Conservation (phyloP, 306 rosid species). For the Dryas alaskensis region DNA sequence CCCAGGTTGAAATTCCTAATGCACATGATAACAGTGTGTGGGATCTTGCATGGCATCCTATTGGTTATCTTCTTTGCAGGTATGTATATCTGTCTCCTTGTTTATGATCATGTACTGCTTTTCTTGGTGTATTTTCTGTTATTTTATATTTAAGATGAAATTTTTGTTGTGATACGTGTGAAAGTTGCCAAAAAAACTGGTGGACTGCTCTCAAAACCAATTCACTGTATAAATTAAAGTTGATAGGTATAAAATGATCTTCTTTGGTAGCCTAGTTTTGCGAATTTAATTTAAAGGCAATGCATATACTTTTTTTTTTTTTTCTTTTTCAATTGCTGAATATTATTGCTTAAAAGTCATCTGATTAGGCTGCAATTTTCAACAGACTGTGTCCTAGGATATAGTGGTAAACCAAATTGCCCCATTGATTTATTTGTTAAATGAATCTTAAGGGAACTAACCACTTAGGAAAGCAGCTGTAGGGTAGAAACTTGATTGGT, state of each 20-base stretch:
- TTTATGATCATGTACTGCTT: conserved; percentile 17
- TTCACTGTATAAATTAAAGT: neutral
- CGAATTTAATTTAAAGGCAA: neutral
- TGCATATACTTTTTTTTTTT: neutral
- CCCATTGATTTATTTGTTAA: neutral
- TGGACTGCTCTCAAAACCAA: neutral
- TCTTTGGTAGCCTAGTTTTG: neutral
- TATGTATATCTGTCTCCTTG: conserved; percentile 27
- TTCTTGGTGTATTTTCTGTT: neutral
- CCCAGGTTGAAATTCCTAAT: conserved; percentile 81
- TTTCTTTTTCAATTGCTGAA: neutral
- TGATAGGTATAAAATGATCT: neutral
- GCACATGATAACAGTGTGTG: conserved; percentile 95
- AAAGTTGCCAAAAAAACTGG: neutral
- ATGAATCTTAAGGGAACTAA: conserved; percentile 3
- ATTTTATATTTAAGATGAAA: neutral
- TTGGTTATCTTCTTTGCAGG: conserved; percentile 99
- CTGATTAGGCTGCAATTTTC: neutral
- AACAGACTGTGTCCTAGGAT: neutral
- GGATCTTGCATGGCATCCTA: conserved; percentile 99
- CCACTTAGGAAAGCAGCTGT: neutral
- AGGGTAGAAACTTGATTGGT: neutral
- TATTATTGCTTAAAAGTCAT: neutral
- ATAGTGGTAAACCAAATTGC: neutral
- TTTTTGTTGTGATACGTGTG: neutral